Percentiles rank a stretch among this genome's conserved stretches.
These are phyloP conservation scores for Wallacemonas sp. DNA, from an alignment of 208 protist species.

Conservation along the genomic window DNA sequence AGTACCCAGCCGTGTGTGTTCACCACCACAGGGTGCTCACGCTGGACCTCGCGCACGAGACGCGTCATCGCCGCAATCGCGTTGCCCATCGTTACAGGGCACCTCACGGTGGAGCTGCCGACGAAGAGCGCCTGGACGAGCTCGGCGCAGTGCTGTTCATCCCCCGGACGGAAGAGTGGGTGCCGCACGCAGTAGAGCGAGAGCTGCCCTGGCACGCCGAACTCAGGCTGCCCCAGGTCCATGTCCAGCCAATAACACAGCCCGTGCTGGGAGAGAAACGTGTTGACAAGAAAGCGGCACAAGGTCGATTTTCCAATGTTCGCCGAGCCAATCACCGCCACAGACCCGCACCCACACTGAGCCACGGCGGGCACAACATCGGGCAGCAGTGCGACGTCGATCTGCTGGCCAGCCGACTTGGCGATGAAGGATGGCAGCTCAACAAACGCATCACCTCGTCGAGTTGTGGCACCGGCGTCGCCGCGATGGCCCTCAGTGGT, in stretches of 20 bases:
- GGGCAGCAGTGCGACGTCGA: conserved; percentile 61
- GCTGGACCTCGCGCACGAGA: conserved; percentile 27
- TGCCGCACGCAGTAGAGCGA: conserved; percentile 50
- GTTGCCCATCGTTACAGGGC: conserved; percentile 44
- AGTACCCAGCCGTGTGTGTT: conserved; percentile 93
- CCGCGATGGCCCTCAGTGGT: no score
- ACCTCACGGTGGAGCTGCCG: conserved; percentile 43
- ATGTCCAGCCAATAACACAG: conserved; percentile 84
- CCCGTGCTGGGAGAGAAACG: conserved; percentile 71
- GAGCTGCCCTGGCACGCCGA: conserved; percentile 75
- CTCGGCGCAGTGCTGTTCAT: conserved; percentile 32
- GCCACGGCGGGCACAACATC: conserved; percentile 51
- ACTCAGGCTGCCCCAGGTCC: conserved; percentile 89
- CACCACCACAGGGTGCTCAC: conserved; percentile 67
- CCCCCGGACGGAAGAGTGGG: conserved; percentile 53
- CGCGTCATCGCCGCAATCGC: conserved; percentile 52
- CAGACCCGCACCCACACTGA: conserved; percentile 28
- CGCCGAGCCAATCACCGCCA: conserved; percentile 71
- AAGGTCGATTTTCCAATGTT: conserved; percentile 89
- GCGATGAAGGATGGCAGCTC: conserved; percentile 73
- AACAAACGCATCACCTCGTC: conserved; percentile 38
- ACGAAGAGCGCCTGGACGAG: conserved; percentile 52
- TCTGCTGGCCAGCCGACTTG: conserved; percentile 28
- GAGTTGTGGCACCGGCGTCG: background rate
- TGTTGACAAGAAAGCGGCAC: conserved; percentile 74